These are phyloP conservation scores for Calamus simplicifolius DNA, from an alignment of 176 grass and related monocot genomes.

Conservation along the genomic window DNA sequence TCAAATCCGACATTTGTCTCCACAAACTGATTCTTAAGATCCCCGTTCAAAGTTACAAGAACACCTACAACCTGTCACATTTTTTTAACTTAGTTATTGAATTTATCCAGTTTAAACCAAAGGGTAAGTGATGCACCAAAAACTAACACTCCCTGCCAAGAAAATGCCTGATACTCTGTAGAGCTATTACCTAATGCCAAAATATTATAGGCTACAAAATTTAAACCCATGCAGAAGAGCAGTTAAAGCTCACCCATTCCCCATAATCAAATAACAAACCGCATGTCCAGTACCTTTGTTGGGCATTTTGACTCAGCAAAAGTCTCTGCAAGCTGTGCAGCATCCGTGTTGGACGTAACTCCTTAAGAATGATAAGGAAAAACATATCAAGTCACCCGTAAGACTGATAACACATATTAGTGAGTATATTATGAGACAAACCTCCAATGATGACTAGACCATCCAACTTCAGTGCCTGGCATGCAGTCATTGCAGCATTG, in stretches of 20 bases:
- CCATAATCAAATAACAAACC: neutral
- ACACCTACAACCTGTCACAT: constrained; percentile 79
- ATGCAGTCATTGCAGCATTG: constrained; percentile 75
- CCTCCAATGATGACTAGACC: constrained; percentile 96
- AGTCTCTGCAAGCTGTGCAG: constrained; percentile 90
- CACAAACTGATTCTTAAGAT: constrained; percentile 99
- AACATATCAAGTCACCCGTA: too few relatives aligned
- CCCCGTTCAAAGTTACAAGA: constrained; percentile 98
- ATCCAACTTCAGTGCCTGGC: constrained; percentile 77
- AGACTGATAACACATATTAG: too few relatives aligned
- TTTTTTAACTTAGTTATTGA: constrained; percentile 1
- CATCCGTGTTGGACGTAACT: constrained; percentile 97
- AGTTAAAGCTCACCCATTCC: too few relatives aligned
- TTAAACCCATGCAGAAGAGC: too few relatives aligned
- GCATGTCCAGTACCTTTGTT: constrained; percentile 53
- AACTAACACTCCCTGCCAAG: neutral
- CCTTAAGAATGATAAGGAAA: constrained; percentile 41
- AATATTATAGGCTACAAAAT: too few relatives aligned
- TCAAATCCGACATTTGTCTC: constrained; percentile 96
- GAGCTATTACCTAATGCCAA: too few relatives aligned
- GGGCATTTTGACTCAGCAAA: constrained; percentile 88
- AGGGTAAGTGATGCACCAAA: too few relatives aligned
- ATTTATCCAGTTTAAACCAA: too few relatives aligned
- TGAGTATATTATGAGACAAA: neutral
- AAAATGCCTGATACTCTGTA: neutral